phyloP scores from a whole-genome alignment of 305 asterid genomes.

The Fraxinus paxiana region DNA sequence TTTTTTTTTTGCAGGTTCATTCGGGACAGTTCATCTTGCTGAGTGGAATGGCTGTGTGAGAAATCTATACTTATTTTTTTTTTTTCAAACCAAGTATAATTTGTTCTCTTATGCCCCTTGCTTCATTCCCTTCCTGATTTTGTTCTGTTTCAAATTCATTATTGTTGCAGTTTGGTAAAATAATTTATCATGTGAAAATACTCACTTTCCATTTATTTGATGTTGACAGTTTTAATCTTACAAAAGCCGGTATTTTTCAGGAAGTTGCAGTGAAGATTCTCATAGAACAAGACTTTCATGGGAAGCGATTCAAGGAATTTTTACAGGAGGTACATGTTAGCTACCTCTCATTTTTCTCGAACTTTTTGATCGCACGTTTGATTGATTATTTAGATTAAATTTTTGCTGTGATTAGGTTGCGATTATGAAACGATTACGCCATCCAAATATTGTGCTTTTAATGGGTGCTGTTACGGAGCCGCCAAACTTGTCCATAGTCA shows the following conservation, averaged over 20 bases:
- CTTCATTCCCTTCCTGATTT: conserved; percentile 3
- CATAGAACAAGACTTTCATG: conserved; percentile 88
- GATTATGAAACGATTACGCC: conserved; percentile 89
- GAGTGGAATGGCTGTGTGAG: conserved; percentile 99
- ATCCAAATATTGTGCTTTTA: conserved; percentile 97
- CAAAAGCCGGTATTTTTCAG: conserved; percentile 43
- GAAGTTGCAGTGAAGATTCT: conserved; percentile 98
- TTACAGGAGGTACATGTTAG: conserved; percentile 60
- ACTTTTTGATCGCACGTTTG: conserved; percentile 14
- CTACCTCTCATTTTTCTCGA: conserved; percentile 8
- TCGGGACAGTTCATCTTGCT: conserved; percentile 96
- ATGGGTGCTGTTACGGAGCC: conserved; percentile 99
- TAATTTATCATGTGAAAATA: conserved; percentile 15
- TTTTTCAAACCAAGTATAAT: conserved; percentile 5
- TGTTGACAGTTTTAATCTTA: conserved; percentile 24
- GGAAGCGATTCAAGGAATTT: conserved; percentile 71
- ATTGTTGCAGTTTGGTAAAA: conserved; percentile 1
- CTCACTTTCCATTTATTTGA: neutral
- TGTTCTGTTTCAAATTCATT: neutral
- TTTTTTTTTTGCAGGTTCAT: conserved; percentile 59
- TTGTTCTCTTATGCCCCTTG: neutral
- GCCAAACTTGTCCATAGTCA: conserved; percentile 90
- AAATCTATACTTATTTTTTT: conserved; percentile 28
- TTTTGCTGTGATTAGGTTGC: conserved; percentile 62
- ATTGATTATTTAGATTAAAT: conserved; percentile 18